Evolutionary conservation across 2,329 filamentous ascomycete species (phyloP), one percentile per base, ranked within the genome.

Genomic region (Apiospora sp.): DNA sequence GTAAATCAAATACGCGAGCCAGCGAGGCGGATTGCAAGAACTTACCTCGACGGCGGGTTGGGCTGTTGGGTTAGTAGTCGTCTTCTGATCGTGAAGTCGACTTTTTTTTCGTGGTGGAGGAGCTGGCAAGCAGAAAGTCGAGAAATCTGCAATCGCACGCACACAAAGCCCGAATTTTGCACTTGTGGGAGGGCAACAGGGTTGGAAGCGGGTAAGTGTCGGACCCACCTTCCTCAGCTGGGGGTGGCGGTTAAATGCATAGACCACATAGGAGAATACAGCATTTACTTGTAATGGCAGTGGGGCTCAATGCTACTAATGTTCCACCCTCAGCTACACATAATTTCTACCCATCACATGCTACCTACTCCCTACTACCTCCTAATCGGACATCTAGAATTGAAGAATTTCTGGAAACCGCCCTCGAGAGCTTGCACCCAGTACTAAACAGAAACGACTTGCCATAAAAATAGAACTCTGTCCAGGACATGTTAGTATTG

Each of bases 21-120:
- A 69, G 43, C 43, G 44, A 41, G 27, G 4, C 67, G 44, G 37
- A 49, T 24, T 48, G 43, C 67, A 68, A 69, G 30, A n/a, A 44
- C 68, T 70, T 70, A 70, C 68, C 68, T 70, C 68, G 68, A 54
- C 68, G 46, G 49, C 46, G 46, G 68, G 68, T 69, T 64, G 68
- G 34, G 68, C 48, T 51, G 46, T 51, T 48, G 68, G 68, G 68
- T 68, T 70, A 70, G 67, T 48, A 43, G 68, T 70, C 68, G 68
- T 51, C 68, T 41, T 69, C 48, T 14, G 67, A 49, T 44, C 68
- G 68, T 70, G 48, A 51, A 70, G 68, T 70, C 68, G 68, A 54
- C 46, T 58, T 70, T 48, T 70, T 70, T 70, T 70, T 41, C 58
- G 10, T 64, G 58, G 58, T 64, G 58, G 58, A 64, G 58, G 58